Evolutionary conservation across 2,329 filamentous ascomycete species (phyloP), one percentile per base, ranked within the genome.

Genomic region (Emergomyces orientalis): DNA sequence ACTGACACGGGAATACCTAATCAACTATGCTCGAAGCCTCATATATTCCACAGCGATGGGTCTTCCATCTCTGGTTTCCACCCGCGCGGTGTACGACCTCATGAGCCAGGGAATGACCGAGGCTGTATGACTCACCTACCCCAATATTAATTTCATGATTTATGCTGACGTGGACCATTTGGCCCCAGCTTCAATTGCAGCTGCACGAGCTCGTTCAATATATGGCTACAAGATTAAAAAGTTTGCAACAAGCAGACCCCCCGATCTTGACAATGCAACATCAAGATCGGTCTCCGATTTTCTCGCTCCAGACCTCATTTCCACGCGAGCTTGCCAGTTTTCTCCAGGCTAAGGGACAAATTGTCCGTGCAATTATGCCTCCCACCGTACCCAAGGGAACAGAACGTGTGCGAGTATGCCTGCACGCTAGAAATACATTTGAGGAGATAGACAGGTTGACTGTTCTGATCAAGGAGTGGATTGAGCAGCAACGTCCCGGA

Each of bases 31-130:
- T 0, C 83, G 88, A n/a, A 86, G 83, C 1, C 75, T 91, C 51
- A 90, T 91, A 62, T 91, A 90, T 72, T 90, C 88, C 0, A 90
- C 88, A 0, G 86, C 87, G 37, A 81, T 89, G 75, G 81, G 84
- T 0, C 84, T 84, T 49, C 83, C 86, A 0, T 79, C 81, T 1
- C 78, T 89, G 1, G 82, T 82, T 0, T 81, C 81, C 17, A 86
- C 89, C 60, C 76, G 79, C 51, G 78, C 82, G 0, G 79, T 81
- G 0, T 88, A 87, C 68, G 77, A 80, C 8, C 80, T 86, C 39
- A 75, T 90, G n/a, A 71, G 70, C 9, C 71, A 74, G 1, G 84
- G 83, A 0, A 70, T 76, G 39, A 84, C 82, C 0, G 76, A 80
- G 62, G 63, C 71, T 11, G 79, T 82, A 73, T 60, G 73, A 37